Evolutionary conservation across 2,329 filamentous ascomycete genomes (phyloP).

Genomic region (Huntiella savannae): DNA sequence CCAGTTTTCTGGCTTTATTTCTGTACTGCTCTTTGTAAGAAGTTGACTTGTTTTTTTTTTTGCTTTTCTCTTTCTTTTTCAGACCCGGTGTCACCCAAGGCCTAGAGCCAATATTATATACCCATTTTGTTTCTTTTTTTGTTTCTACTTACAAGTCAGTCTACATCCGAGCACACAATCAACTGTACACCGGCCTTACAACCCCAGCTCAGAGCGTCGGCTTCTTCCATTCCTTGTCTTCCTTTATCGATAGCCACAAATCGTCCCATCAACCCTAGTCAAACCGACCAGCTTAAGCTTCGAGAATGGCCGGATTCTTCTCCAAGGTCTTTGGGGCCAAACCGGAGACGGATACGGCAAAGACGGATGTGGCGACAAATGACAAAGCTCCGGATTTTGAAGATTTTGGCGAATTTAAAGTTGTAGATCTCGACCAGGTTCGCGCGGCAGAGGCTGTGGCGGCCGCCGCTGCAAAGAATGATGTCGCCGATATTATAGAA

Average conservation of each 20-base stretch:
- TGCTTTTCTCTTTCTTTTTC: neutral
- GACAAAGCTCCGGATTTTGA: neutral
- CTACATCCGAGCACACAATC: neutral
- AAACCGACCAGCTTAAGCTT: neutral
- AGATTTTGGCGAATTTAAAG: neutral
- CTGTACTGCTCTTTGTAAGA: constrained; percentile 4
- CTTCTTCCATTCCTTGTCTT: constrained; percentile 1
- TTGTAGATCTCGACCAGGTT: constrained; percentile 2
- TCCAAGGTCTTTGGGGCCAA: constrained; percentile 7
- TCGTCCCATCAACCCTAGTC: neutral
- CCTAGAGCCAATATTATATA: neutral
- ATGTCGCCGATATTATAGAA: neutral
- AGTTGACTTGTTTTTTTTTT: neutral
- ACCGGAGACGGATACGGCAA: neutral
- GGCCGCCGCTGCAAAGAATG: neutral
- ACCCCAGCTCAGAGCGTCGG: neutral
- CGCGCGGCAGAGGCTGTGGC: neutral
- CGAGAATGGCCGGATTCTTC: constrained; percentile 9
- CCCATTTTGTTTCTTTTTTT: neutral
- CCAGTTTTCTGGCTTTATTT: neutral
- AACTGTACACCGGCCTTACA: neutral
- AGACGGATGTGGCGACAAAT: neutral
- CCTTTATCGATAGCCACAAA: neutral
- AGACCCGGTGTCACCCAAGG: constrained; percentile 3
- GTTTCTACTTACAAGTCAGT: neutral